Conservation (phyloP, 2,329 filamentous ascomycete species). For the Epichloe coenophiala region DNA sequence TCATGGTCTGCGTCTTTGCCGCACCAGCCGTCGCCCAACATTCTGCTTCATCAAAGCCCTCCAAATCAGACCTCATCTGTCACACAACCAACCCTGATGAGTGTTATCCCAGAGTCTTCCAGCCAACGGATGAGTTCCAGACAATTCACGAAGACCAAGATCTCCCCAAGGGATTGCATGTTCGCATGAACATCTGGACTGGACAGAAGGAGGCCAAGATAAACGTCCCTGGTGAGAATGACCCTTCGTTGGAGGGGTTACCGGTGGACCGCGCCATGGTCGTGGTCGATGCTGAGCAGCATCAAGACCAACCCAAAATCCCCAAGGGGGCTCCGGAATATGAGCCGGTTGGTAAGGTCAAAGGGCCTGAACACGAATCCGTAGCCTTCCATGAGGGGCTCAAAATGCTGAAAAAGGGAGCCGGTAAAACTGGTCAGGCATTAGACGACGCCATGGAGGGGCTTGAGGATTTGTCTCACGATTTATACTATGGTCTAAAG, state of each 20-base stretch:
- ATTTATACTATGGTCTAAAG: slow-evolving; percentile 56
- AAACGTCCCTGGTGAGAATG: slow-evolving; percentile 41
- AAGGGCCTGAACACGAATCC: slow-evolving; percentile 28
- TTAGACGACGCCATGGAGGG: slow-evolving; percentile 39
- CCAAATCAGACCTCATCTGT: slow-evolving; percentile 47
- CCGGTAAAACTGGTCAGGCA: slow-evolving; percentile 15
- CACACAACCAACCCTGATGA: slow-evolving; percentile 44
- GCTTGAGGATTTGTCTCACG: slow-evolving; percentile 51
- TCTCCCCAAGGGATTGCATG: slow-evolving; percentile 50
- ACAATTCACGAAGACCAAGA: slow-evolving; percentile 50
- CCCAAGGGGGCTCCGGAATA: slow-evolving; percentile 41
- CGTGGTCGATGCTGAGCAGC: slow-evolving; percentile 34
- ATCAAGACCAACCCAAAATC: slow-evolving; percentile 19
- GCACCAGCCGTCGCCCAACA: slow-evolving; percentile 13
- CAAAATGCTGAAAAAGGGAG: slow-evolving; percentile 33
- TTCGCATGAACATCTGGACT: slow-evolving; percentile 50
- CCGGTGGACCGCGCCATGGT: slow-evolving; percentile 39
- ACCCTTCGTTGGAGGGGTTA: slow-evolving; percentile 33
- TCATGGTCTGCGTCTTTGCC: slow-evolving; percentile 16
- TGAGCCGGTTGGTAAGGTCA: slow-evolving; percentile 42
- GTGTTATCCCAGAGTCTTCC: slow-evolving; percentile 53
- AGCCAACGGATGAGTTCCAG: slow-evolving; percentile 52
- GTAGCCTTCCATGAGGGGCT: slow-evolving; percentile 28
- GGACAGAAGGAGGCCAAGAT: slow-evolving; percentile 54
- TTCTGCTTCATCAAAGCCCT: slow-evolving; percentile 18